phyloP scores from a whole-genome alignment of 2,329 filamentous ascomycete species.

The Macrophomina phaseolina region DNA sequence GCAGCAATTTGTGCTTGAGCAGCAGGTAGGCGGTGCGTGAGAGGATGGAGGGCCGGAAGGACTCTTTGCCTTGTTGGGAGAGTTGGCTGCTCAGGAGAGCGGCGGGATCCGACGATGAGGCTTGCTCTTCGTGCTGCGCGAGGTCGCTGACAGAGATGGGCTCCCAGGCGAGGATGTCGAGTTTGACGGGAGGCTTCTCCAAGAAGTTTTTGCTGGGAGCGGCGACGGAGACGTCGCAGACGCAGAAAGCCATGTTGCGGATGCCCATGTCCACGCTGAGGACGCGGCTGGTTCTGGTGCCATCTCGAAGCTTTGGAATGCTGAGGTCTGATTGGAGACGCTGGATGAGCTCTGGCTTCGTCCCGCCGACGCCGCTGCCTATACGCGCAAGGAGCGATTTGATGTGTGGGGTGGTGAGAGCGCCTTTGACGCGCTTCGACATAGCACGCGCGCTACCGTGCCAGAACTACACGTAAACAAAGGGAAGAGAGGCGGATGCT shows the following conservation, averaged over 20 bases:
- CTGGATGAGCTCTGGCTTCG: constrained; percentile 61
- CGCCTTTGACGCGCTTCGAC: constrained; percentile 13
- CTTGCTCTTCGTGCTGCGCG: not conserved
- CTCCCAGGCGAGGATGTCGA: constrained; percentile 22
- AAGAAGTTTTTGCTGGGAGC: not conserved
- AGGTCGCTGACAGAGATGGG: constrained; percentile 24
- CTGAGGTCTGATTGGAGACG: constrained; percentile 54
- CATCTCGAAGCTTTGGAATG: constrained; percentile 14
- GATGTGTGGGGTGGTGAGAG: constrained; percentile 60
- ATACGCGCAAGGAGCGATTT: constrained; percentile 66
- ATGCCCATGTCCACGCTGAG: constrained; percentile 87
- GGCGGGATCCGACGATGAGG: not conserved
- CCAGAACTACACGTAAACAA: not conserved
- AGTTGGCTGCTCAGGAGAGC: constrained; percentile 3
- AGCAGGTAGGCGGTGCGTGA: constrained; percentile 63
- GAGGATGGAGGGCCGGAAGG: constrained; percentile 60
- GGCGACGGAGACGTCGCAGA: constrained; percentile 52
- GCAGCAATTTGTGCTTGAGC: constrained; percentile 55
- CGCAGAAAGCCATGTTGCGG: constrained; percentile 77
- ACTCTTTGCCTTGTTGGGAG: constrained; percentile 39
- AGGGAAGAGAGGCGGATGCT: not conserved
- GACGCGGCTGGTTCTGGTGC: constrained; percentile 53
- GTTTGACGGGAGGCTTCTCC: not conserved
- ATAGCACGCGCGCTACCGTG: not conserved
- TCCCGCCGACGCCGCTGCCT: constrained; percentile 64